A percentile compares a stretch with the other conserved stretches of the same genome.
These are phyloP conservation scores for Ustilago nuda DNA, from an alignment of 1,284 basidiomycete species.

Conservation along the genomic window DNA sequence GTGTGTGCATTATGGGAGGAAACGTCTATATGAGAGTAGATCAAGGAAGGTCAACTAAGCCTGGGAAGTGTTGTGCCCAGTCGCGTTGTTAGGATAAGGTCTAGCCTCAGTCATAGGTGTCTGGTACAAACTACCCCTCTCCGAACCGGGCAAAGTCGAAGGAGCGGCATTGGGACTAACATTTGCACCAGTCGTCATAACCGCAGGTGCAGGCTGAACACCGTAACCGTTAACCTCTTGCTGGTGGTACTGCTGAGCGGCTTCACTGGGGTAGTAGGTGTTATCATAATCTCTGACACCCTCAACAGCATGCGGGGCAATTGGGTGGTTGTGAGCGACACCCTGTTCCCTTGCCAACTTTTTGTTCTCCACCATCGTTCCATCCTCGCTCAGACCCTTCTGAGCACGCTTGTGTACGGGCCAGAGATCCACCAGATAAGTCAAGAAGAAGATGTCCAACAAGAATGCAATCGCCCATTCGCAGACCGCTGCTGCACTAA, in stretches of 20 bases:
- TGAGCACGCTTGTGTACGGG: constrained; percentile 50
- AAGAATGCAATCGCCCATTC: constrained; percentile 69
- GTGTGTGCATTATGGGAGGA: neutral
- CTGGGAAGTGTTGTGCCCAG: constrained; percentile 17
- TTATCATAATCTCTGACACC: constrained; percentile 36
- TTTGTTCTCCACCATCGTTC: constrained; percentile 52
- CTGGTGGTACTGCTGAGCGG: constrained; percentile 24
- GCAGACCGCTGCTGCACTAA: constrained; percentile 70
- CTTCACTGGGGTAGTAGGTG: constrained; percentile 44
- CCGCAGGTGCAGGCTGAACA: constrained; percentile 22
- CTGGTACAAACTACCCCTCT: constrained; percentile 48
- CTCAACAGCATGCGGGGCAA: constrained; percentile 45
- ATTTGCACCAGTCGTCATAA: neutral
- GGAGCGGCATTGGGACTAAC: constrained; percentile 21
- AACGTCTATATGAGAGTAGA: neutral
- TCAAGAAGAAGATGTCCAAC: constrained; percentile 69
- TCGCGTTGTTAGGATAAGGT: constrained; percentile 26
- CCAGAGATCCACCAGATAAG: constrained; percentile 69
- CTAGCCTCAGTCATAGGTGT: constrained; percentile 48
- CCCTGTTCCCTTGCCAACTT: constrained; percentile 45
- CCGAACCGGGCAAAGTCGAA: constrained; percentile 31
- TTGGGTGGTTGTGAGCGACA: constrained; percentile 7
- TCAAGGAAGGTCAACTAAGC: neutral
- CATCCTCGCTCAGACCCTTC: constrained; percentile 53
- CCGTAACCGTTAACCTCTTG: constrained; percentile 10